Percentiles rank a stretch among this genome's conserved stretches.
Conservation (phyloP, 345 rosid genomes). For the Xanthoceras sorbifolium region DNA sequence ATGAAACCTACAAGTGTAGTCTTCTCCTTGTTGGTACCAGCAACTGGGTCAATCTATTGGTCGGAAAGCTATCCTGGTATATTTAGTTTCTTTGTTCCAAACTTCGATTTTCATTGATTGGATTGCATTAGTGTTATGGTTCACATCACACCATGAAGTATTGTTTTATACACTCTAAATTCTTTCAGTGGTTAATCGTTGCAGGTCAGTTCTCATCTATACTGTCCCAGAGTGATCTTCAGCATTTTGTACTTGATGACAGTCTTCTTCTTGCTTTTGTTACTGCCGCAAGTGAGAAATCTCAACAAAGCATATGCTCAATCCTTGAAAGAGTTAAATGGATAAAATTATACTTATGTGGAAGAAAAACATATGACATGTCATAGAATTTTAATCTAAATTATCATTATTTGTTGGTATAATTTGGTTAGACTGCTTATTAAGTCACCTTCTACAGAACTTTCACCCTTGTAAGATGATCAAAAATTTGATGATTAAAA, state of each 20-base stretch:
- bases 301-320: neutral
- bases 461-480: too few relatives aligned
- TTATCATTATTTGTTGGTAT: neutral
- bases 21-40: slow-evolving; percentile 69
- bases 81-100: neutral
- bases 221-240: slow-evolving; percentile 60
- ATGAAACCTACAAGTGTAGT: slow-evolving; percentile 55
- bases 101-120: neutral
- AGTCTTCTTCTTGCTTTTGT: slow-evolving; percentile 73
- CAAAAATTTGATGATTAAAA: too few relatives aligned
- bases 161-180: neutral
- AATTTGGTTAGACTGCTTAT: neutral
- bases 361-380: too few relatives aligned
- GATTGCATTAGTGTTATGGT: neutral
- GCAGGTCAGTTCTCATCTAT: slow-evolving; percentile 48
- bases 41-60: slow-evolving; percentile 69
- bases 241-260: slow-evolving; percentile 68
- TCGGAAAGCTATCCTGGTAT: slow-evolving; percentile 80
- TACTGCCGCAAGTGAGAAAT: slow-evolving; percentile 60
- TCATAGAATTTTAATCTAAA: too few relatives aligned
- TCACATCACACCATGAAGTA: too few relatives aligned
- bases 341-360: neutral
- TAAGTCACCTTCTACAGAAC: too few relatives aligned
- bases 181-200: slow-evolving; percentile 13
- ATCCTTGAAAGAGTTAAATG: neutral